Base-by-base conservation (phyloP, 495 filamentous ascomycete species). In the Tuber indicum region DNA sequence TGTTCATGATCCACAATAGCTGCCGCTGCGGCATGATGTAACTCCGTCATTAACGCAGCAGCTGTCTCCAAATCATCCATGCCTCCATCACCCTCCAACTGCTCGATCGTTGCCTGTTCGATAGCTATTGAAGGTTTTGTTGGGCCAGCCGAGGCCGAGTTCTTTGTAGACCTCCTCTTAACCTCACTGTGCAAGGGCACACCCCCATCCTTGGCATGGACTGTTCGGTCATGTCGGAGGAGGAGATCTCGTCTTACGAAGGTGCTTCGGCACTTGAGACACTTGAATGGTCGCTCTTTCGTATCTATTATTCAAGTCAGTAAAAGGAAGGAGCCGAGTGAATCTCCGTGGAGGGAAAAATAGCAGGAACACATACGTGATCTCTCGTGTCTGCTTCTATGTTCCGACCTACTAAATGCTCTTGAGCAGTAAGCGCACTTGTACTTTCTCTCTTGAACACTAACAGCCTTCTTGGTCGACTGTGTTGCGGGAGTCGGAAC, bases 351-450 rank as follows among this genome's bases (percentile, higher is more conserved):
- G 71, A 66, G n/a, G 58, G 58, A 32, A 66, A 47, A 32, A 66
- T 66, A 66, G n/a, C 70, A 75, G 72, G 26, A 74, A 75, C 79
- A 96, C 96, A 89, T 94, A 99, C 96, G 96, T 82, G 94, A 97
- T 86, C 96, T 89, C 85, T 99, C 96, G 86, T 99, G 96, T 87
- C 96, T 88, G 86, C 94, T 97, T 79, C 96, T 90, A 86, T 99
- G 96, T 85, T 99, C 96, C 84, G 94, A 97, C 84, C 96, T 89
- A 87, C 93, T 97, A 84, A 99, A 99, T 74, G 96, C 96, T 84
- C 96, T 90, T 85, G 92, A 93, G 88, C 96, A 99, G 86, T 97
- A 99, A 88, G 97, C 93, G 87, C 96, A 99, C 86, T 98, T 97
- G 90, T 99, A 99, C 86, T 97, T 98, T 87, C 94, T 93, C 87